Percentiles rank a stretch among this genome's conserved stretches.
Conservation (phyloP, 2,329 filamentous ascomycete species). For the Nothophoma quercina region DNA sequence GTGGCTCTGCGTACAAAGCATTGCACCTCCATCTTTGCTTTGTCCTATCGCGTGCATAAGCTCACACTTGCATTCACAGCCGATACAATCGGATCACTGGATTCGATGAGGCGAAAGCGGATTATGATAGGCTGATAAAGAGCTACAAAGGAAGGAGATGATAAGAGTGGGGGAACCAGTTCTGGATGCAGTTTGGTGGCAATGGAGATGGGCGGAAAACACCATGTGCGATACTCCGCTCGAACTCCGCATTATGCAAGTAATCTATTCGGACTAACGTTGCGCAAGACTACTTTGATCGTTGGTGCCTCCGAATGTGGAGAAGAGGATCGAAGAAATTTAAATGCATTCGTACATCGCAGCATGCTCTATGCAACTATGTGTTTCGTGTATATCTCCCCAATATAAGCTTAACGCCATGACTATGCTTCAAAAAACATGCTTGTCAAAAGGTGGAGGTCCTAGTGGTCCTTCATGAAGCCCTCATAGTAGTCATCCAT, state of each 20-base stretch:
- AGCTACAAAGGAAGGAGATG: neutral
- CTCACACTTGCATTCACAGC: neutral
- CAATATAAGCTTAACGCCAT: conserved; percentile 2
- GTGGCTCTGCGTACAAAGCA: no score
- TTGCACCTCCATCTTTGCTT: neutral
- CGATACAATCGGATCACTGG: neutral
- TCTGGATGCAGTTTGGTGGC: neutral
- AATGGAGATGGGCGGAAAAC: neutral
- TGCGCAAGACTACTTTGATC: no score
- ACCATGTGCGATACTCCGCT: neutral
- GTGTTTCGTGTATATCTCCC: neutral
- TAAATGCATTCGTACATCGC: neutral
- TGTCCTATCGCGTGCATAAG: neutral
- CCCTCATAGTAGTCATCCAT: conserved; percentile 61
- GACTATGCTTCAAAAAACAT: neutral
- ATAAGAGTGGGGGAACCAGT: conserved; percentile 3
- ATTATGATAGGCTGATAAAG: neutral
- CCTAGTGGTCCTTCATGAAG: conserved; percentile 50
- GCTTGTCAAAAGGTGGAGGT: no score
- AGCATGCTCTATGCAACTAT: neutral
- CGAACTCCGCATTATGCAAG: no score
- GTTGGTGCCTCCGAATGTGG: no score
- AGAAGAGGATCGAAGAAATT: no score
- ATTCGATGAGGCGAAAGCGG: neutral
- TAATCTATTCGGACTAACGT: no score